A percentile compares a stretch with the other conserved stretches of the same genome.
Evolutionary conservation across 2,329 filamentous ascomycete species (phyloP).

Genomic region (Helicocarpus griseus): DNA sequence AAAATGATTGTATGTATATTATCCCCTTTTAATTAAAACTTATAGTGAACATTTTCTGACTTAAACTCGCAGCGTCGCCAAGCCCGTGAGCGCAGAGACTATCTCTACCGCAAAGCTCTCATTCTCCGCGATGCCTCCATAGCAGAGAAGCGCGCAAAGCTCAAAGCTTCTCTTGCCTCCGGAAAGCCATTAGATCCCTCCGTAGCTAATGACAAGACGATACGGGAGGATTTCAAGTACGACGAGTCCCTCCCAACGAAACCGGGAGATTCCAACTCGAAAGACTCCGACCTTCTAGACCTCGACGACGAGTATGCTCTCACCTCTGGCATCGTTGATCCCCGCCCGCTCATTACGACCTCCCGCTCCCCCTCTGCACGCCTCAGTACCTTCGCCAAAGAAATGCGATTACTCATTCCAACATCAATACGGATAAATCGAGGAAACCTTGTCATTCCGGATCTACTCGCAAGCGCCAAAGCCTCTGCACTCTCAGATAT

Average conservation of each 20-base stretch:
- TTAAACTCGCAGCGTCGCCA: conserved; percentile 50
- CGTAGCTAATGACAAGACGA: conserved; percentile 74
- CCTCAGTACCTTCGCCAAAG: conserved; percentile 84
- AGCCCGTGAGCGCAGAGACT: conserved; percentile 70
- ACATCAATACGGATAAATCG: conserved; percentile 83
- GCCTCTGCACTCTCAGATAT: conserved; percentile 74
- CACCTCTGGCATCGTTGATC: conserved; percentile 84
- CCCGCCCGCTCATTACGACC: conserved; percentile 81
- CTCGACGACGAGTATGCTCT: conserved; percentile 87
- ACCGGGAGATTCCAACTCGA: conserved; percentile 56
- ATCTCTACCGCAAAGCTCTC: conserved; percentile 83
- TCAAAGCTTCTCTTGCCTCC: conserved; percentile 76
- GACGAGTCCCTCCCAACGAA: conserved; percentile 71
- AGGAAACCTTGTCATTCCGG: conserved; percentile 78
- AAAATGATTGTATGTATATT: conserved; percentile 10
- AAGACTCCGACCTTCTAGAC: conserved; percentile 74
- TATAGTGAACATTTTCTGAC: conserved; percentile 8
- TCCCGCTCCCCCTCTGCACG: conserved; percentile 78
- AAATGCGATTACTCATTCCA: conserved; percentile 72
- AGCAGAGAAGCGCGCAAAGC: conserved; percentile 77
- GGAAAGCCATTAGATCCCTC: conserved; percentile 74
- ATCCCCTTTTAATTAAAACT: neutral
- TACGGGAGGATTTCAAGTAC: conserved; percentile 85
- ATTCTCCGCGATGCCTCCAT: conserved; percentile 86
- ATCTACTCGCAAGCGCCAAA: conserved; percentile 73